These are phyloP conservation scores for Grammothele lineata DNA, from an alignment of 768 basidiomycete genomes.

Conservation along the genomic window DNA sequence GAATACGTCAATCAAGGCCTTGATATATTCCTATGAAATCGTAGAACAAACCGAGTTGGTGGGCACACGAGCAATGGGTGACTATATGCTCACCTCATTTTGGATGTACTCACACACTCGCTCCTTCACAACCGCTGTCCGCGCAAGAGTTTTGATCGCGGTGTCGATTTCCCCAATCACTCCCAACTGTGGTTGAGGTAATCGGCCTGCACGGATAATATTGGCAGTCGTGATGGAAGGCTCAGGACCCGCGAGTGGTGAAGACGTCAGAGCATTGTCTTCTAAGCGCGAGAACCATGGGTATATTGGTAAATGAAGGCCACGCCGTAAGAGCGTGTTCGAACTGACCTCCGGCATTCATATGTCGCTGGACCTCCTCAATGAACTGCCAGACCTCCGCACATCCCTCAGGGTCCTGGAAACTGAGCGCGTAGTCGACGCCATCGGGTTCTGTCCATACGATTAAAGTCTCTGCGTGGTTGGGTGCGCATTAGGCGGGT, in stretches of 20 bases:
- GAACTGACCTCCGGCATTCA: conserved; percentile 58
- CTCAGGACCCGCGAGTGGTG: conserved; percentile 62
- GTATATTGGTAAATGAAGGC: conserved; percentile 5
- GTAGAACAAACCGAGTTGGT: conserved; percentile 8
- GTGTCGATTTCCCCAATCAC: conserved; percentile 77
- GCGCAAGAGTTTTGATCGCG: conserved; percentile 69
- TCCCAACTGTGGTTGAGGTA: conserved; percentile 73
- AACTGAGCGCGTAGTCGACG: conserved; percentile 93
- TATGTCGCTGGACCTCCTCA: conserved; percentile 82
- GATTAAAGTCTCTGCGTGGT: conserved; percentile 80
- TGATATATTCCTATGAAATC: conserved; percentile 73
- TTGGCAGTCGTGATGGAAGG: conserved; percentile 53
- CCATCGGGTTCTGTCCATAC: conserved; percentile 98
- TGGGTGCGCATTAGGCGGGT: conserved; percentile 2
- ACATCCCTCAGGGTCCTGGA: conserved; percentile 94
- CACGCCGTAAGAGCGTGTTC: neutral
- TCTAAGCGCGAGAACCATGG: conserved; percentile 34
- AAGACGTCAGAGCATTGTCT: conserved; percentile 46
- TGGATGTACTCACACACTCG: conserved; percentile 88
- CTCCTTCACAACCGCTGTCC: conserved; percentile 73
- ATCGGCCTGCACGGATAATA: conserved; percentile 67
- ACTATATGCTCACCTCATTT: conserved; percentile 57
- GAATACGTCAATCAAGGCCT: conserved; percentile 78
- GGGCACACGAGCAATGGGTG: neutral
- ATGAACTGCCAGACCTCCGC: conserved; percentile 98